phyloP scores from a whole-genome alignment of 805 yeast genomes.

The Lipomyces starkeyi region DNA sequence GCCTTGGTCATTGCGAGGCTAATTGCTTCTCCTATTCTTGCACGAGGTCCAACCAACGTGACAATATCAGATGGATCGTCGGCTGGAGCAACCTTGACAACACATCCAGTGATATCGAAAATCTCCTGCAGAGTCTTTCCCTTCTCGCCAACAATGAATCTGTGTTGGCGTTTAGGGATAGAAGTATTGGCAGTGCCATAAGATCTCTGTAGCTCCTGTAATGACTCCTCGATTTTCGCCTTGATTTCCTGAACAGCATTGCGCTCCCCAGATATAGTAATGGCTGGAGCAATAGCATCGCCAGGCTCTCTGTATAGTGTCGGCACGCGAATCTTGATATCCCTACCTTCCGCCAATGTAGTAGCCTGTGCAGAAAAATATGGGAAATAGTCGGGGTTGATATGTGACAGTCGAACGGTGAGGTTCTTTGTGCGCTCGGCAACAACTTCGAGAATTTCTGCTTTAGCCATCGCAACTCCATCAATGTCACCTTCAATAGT shows the following conservation, averaged over 20 bases:
- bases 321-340: constrained; percentile 38
- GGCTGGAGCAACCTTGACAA: constrained; percentile 53
- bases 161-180: constrained; percentile 71
- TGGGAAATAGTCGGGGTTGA: constrained; percentile 41
- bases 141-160: constrained; percentile 55
- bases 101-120: constrained; percentile 44
- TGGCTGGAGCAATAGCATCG: constrained; percentile 44
- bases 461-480: constrained; percentile 77
- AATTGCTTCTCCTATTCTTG: constrained; percentile 65
- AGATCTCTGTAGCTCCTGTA: constrained; percentile 54
- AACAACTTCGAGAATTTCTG: constrained; percentile 72
- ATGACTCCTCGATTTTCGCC: constrained; percentile 54
- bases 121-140: constrained; percentile 50
- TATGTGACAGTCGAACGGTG: constrained; percentile 34
- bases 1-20: constrained; percentile 65
- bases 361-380: constrained; percentile 47
- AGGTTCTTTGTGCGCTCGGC: constrained; percentile 52
- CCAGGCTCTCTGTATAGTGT: constrained; percentile 5
- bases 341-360: constrained; percentile 46
- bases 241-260: constrained; percentile 64
- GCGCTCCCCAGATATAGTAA: constrained; percentile 73
- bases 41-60: constrained; percentile 62
- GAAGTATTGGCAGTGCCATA: constrained; percentile 61
- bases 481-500: constrained; percentile 82
- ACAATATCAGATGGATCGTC: constrained; percentile 52